Conservation (phyloP, 2,329 filamentous ascomycete genomes). For the Arachnopeziza araneosa region DNA sequence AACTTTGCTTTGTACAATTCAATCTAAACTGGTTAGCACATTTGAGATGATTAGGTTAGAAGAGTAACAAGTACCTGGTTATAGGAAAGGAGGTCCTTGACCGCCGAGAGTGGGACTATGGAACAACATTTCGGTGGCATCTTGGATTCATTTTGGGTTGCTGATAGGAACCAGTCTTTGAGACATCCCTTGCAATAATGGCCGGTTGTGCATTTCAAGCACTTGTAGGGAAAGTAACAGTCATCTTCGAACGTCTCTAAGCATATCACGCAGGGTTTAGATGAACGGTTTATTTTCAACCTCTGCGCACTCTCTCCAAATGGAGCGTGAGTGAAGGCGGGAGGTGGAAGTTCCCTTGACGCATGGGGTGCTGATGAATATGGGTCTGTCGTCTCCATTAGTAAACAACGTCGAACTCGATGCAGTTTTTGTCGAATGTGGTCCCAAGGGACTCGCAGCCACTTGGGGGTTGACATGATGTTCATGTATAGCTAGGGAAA, state of each 20-base stretch:
- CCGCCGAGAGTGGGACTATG: slow-evolving; percentile 33
- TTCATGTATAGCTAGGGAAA: not conserved
- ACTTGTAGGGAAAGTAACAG: slow-evolving; percentile 4
- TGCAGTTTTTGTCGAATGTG: not conserved
- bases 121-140: slow-evolving; percentile 44
- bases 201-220: slow-evolving; percentile 2
- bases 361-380: not conserved
- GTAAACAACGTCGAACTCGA: not conserved
- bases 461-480: not conserved
- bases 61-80: not conserved
- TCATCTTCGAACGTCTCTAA: not conserved
- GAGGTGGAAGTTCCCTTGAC: not conserved
- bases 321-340: not conserved
- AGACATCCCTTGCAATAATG: slow-evolving; percentile 32
- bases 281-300: not conserved
- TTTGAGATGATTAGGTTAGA: not conserved
- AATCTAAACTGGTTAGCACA: slow-evolving; percentile 12
- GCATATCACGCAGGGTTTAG: slow-evolving; percentile 2
- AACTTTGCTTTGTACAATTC: slow-evolving; percentile 37
- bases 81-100: not conserved
- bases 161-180: slow-evolving; percentile 36
- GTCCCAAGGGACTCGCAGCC: not conserved
- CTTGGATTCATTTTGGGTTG: slow-evolving; percentile 33
- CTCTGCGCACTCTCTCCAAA: not conserved
- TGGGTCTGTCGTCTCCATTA: not conserved